Evolutionary conservation across 164 flowering plant species (phyloP), one percentile per base, ranked within the genome.

Genomic region (Taxillus chinensis): DNA sequence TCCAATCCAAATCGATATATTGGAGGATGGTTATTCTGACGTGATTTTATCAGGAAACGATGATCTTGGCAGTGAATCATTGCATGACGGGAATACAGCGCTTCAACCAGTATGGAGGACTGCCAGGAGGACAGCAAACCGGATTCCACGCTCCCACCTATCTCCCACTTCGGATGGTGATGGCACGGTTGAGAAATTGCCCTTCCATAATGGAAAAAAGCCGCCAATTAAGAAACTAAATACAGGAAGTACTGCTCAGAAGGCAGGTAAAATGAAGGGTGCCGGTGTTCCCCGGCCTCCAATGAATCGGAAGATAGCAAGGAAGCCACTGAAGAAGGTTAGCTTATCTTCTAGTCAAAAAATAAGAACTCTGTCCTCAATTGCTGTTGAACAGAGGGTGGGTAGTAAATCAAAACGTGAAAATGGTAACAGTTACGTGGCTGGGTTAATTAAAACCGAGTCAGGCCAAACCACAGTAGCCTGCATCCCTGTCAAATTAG

Each of bases 401-500:
- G 53, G 71, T 68, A 55, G 53, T 8, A 65, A 71, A 52, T 57
- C 61, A 3, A 69, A 64, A 56, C 62, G 61, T 48, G 67, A 67
- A 59, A 56, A 62, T 42, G 53, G 66, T 59, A 69, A 71, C 27
- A 55, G 52, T 62, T 57, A 52, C 42, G 65, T 78, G 60, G 74
- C 71, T 63, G 86, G 79, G 52, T 59, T 79, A 56, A 77, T 83
- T 17, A 89, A 83, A 66, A 67, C 78, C 3, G 79, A 74, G 16
- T 63, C 75, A 10, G 76, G 71, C 8, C 84, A 83, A 42, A 71
- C 90, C 3, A 72, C 87, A 8, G 81, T 86, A 49, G 78, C 97
- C 39, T 90, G 95, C 75, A 85, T 90, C 70, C 97, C 98, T 7
- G 88, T 93, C 48, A 88, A 87, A 65, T 68, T 90, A 66, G 97